phyloP scores from a whole-genome alignment of 164 flowering plant genomes.

The Tinospora cordifolia region DNA sequence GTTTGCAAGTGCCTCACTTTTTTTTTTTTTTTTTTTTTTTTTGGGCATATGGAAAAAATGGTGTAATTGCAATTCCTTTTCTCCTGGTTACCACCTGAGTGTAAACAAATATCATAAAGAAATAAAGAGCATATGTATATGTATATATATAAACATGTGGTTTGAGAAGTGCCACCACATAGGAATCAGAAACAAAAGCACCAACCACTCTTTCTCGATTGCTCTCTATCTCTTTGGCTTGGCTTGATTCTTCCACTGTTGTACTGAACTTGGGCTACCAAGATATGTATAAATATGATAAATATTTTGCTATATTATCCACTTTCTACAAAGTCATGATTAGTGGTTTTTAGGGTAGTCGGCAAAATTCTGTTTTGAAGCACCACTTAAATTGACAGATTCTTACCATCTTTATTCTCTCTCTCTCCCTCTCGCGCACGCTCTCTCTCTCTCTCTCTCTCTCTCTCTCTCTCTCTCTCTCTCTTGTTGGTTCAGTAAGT shows the following conservation, averaged over 20 bases:
- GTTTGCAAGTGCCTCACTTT: neutral
- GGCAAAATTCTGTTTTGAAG: neutral
- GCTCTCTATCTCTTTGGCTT: slow-evolving; percentile 2
- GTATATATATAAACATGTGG: neutral
- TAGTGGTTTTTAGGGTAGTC: too few species aligned
- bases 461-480: neutral
- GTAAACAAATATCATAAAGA: neutral
- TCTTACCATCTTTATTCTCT: slow-evolving; percentile 4
- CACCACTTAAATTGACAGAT: neutral
- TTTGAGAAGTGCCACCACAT: neutral
- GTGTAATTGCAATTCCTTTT: slow-evolving; percentile 1
- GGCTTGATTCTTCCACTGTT: neutral
- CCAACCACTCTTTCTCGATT: too few species aligned
- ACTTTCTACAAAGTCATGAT: neutral
- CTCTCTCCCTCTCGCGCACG: too few species aligned
- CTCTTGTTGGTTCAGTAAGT: neutral
- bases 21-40: neutral
- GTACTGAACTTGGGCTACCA: neutral
- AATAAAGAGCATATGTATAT: neutral
- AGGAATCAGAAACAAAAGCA: neutral
- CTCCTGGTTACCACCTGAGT: neutral
- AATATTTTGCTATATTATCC: neutral
- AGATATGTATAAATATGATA: slow-evolving; percentile 1
- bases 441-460: neutral
- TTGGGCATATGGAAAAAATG: neutral